Conservation (phyloP, 2,329 filamentous ascomycete species). For the Aspergillus proliferans region DNA sequence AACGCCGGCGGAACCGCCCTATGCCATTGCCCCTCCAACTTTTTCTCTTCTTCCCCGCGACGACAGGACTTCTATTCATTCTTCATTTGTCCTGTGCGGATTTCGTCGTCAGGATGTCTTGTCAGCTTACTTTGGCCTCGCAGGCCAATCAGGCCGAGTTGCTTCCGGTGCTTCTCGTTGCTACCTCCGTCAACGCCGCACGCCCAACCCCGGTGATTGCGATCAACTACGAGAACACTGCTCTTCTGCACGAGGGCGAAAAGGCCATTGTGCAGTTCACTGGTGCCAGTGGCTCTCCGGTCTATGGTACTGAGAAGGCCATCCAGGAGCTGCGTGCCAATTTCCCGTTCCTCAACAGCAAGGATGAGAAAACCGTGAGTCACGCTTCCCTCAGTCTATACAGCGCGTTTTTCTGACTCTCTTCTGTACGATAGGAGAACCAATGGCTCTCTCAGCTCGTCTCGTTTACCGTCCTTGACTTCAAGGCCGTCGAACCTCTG, state of each 20-base stretch:
- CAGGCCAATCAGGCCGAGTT: conserved; percentile 36
- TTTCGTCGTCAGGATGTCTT: conserved; percentile 4
- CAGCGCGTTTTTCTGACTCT: conserved; percentile 4
- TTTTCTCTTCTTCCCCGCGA: neutral
- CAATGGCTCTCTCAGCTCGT: conserved; percentile 54
- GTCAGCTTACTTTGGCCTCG: conserved; percentile 32
- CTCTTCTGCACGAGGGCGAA: conserved; percentile 27
- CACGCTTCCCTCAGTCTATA: neutral
- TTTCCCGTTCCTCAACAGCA: conserved; percentile 32
- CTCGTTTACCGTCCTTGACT: conserved; percentile 57
- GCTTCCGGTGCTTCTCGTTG: conserved; percentile 37
- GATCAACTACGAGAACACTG: conserved; percentile 35
- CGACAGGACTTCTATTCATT: conserved; percentile 3
- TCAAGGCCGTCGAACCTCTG: conserved; percentile 71
- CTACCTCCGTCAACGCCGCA: conserved; percentile 35
- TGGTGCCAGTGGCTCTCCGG: conserved; percentile 21
- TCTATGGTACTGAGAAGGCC: conserved; percentile 24
- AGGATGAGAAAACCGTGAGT: conserved; percentile 30
- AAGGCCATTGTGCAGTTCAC: conserved; percentile 30
- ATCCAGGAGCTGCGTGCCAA: conserved; percentile 28
- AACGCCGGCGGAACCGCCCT: conserved; percentile 18
- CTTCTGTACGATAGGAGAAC: conserved; percentile 27
- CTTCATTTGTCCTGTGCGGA: conserved; percentile 1
- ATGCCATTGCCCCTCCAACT: conserved; percentile 20
- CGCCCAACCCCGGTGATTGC: conserved; percentile 28